Evolutionary conservation across 1,284 basidiomycete species (phyloP), one percentile per base, ranked within the genome.

Genomic region (Xerocomus amazonicus): DNA sequence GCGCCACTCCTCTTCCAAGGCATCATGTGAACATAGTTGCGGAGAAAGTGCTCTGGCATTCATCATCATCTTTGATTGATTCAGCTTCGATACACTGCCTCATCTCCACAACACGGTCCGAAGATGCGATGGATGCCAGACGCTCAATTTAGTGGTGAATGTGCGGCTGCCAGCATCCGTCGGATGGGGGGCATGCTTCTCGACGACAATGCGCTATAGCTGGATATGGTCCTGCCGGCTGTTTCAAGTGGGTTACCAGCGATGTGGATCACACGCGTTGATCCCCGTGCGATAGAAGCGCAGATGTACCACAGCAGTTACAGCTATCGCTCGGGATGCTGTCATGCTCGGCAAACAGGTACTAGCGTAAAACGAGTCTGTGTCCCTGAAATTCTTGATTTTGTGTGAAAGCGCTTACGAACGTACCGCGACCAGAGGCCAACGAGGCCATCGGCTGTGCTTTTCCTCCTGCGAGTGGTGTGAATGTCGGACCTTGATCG

Each of bases 311-410:
- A 44, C 36, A 27, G 17, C 34, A 39, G 50, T 50, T 36, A 49
- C 36, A 51, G 45, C 48, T 43, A 26, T 55, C 50, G 19, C 36
- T 43, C 65, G 63, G 62, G 56, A 68, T 66, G 65, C 60, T 67
- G 63, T 59, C 54, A 64, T 47, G 16, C 34, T 42, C 36, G 9
- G 38, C 47, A 62, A 62, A 61, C 47, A 17, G 40, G 57, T 54
- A 42, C 59, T 46, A 53, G 58, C 45, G 47, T 47, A 52, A 53
- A 58, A 50, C 43, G 37, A 50, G 39, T 43, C 40, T 47, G 45
- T 48, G 47, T 51, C 59, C 64, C 60, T 62, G 66, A 59, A 47
- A 38, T 53, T 17, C 37, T 49, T 59, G 53, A 51, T 51, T 46
- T 52, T 45, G 54, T 58, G 48, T 45, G 19, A 23, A 44, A 43